These are phyloP conservation scores for Monilinia laxa DNA, from an alignment of 2,329 filamentous ascomycete genomes.

Conservation along the genomic window DNA sequence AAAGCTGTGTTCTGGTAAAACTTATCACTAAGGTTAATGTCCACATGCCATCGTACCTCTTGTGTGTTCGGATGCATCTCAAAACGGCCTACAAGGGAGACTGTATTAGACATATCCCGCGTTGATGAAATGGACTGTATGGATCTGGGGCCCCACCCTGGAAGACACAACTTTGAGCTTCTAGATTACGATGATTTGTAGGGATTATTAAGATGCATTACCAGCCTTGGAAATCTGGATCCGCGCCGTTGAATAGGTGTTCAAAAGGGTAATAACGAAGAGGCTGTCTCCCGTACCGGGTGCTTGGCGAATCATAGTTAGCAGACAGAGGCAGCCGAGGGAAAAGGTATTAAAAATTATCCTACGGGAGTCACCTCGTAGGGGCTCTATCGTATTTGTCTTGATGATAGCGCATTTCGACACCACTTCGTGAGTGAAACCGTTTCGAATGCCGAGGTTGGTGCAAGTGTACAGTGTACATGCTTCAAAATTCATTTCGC, in stretches of 20 bases:
- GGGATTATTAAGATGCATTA: conserved; percentile 1
- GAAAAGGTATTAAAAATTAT: neutral
- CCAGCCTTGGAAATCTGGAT: neutral
- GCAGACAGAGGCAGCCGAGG: neutral
- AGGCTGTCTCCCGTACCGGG: neutral
- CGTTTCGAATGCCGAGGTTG: conserved; percentile 14
- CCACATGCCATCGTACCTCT: conserved; percentile 15
- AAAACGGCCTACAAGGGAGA: neutral
- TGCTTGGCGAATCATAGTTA: neutral
- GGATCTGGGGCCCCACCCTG: neutral
- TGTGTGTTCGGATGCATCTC: conserved; percentile 13
- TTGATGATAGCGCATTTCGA: neutral
- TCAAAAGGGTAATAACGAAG: neutral
- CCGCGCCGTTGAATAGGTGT: neutral
- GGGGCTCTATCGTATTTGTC: neutral
- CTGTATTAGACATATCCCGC: neutral
- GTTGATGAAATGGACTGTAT: neutral
- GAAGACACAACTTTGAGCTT: conserved; percentile 1
- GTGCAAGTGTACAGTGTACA: neutral
- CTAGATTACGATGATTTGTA: neutral
- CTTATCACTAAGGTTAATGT: conserved; percentile 1
- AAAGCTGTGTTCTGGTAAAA: neutral
- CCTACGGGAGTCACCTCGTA: neutral
- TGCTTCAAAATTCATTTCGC: conserved; percentile 1
- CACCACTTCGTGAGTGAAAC: neutral